These are phyloP conservation scores for Fusarium sp. DNA, from an alignment of 2,329 filamentous ascomycete species.

Conservation along the genomic window DNA sequence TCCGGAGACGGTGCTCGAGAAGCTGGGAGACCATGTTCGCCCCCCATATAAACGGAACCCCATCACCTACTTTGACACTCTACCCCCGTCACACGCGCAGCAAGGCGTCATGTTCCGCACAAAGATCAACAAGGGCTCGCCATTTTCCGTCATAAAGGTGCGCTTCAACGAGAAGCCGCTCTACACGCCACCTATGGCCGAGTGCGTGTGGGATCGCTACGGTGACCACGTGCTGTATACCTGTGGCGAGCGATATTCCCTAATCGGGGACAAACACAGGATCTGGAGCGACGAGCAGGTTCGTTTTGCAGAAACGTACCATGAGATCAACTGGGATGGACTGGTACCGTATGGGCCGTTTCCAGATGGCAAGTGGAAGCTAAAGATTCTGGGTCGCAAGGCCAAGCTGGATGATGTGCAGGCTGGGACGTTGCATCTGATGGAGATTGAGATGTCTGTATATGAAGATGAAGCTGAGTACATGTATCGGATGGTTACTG, in stretches of 20 bases:
- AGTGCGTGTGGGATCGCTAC: constrained; percentile 39
- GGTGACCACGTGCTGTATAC: constrained; percentile 27
- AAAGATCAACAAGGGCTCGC: constrained; percentile 31
- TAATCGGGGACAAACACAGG: background rate
- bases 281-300: constrained; percentile 37
- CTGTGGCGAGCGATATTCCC: constrained; percentile 21
- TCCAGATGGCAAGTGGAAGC: constrained; percentile 36
- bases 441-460: constrained; percentile 36
- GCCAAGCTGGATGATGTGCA: constrained; percentile 36
- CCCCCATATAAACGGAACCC: constrained; percentile 34
- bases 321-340: constrained; percentile 31
- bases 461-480: constrained; percentile 17
- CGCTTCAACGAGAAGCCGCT: constrained; percentile 22
- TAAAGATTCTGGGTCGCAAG: constrained; percentile 27
- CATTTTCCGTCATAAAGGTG: constrained; percentile 33
- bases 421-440: constrained; percentile 29
- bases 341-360: constrained; percentile 31
- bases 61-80: constrained; percentile 37
- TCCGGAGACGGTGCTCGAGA: constrained; percentile 24
- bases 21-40: constrained; percentile 22
- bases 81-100: constrained; percentile 32
- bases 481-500: constrained; percentile 17
- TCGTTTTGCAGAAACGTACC: constrained; percentile 31
- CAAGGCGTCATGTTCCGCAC: constrained; percentile 37
- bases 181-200: background rate